phyloP scores from a whole-genome alignment of 2,329 filamentous ascomycete species.

The Monosporascus ibericus region DNA sequence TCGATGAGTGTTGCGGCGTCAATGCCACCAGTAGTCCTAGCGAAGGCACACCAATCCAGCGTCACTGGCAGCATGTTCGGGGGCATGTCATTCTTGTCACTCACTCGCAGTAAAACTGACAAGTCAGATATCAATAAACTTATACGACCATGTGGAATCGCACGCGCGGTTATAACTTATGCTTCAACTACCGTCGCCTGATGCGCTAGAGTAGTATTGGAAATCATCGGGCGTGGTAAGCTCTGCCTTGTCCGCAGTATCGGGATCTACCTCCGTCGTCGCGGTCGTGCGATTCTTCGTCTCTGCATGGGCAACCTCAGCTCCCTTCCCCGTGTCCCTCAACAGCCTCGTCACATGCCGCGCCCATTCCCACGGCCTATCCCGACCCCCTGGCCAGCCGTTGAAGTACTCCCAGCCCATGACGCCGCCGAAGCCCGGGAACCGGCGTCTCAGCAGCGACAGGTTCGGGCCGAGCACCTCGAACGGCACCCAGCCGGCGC shows the following conservation, averaged over 20 bases:
- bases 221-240: constrained; percentile 14
- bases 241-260: constrained; percentile 8
- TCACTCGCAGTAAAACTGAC: too few relatives aligned
- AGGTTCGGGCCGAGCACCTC: constrained; percentile 52
- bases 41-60: too few relatives aligned
- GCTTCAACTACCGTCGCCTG: constrained; percentile 21
- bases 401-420: constrained; percentile 91
- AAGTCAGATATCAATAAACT: too few relatives aligned
- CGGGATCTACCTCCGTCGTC: constrained; percentile 12
- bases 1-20: too few relatives aligned
- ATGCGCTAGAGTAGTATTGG: constrained; percentile 21
- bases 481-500: constrained; percentile 57
- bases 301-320: neutral
- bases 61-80: too few relatives aligned
- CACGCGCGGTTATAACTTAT: neutral
- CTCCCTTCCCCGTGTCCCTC: constrained; percentile 7
- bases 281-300: neutral
- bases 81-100: too few relatives aligned
- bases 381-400: constrained; percentile 51
- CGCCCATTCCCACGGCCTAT: constrained; percentile 68
- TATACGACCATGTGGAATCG: too few relatives aligned
- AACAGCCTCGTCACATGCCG: constrained; percentile 48
- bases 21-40: too few relatives aligned
- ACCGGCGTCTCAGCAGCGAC: constrained; percentile 48
- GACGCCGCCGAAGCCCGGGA: constrained; percentile 66